Percentiles rank a stretch among this genome's conserved stretches.
These are phyloP conservation scores for Agapanthus africanus DNA, from an alignment of 106 monocot genomes.

Conservation along the genomic window DNA sequence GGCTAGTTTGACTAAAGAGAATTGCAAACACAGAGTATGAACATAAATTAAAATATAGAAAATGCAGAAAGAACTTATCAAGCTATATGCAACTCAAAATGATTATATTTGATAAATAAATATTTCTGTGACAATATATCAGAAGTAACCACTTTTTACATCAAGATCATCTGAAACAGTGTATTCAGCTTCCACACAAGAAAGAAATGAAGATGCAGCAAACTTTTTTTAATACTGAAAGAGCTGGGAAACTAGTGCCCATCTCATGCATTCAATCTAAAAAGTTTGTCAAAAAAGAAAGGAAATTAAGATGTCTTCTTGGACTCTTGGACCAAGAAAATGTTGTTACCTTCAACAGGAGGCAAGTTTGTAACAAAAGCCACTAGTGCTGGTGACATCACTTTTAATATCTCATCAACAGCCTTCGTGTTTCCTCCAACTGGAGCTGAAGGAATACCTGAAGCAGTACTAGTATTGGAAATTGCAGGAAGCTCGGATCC, in stretches of 20 bases:
- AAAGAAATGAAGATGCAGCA: neutral
- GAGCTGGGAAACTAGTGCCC: too few species aligned
- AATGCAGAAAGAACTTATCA: neutral
- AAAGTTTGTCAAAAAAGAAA: too few species aligned
- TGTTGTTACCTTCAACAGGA: slow-evolving; percentile 59
- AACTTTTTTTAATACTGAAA: too few species aligned
- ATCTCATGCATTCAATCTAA: too few species aligned
- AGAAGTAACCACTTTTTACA: neutral
- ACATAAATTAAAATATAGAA: neutral
- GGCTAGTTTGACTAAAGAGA: neutral
- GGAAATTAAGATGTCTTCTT: neutral
- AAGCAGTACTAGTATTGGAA: slow-evolving; percentile 15
- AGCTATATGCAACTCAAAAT: neutral
- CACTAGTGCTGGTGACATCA: slow-evolving; percentile 44
- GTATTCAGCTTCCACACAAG: neutral
- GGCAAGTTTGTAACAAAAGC: slow-evolving; percentile 69
- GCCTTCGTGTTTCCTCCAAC: slow-evolving; percentile 27
- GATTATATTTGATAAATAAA: neutral
- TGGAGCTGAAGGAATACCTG: slow-evolving; percentile 14
- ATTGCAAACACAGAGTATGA: too few species aligned
- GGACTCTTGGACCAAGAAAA: neutral
- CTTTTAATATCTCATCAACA: slow-evolving; percentile 71
- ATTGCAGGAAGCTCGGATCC: slow-evolving; percentile 27
- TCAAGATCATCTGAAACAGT: neutral
- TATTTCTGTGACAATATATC: neutral